phyloP scores from a whole-genome alignment of 2,329 filamentous ascomycete genomes.

The Fusarium pininemorale region DNA sequence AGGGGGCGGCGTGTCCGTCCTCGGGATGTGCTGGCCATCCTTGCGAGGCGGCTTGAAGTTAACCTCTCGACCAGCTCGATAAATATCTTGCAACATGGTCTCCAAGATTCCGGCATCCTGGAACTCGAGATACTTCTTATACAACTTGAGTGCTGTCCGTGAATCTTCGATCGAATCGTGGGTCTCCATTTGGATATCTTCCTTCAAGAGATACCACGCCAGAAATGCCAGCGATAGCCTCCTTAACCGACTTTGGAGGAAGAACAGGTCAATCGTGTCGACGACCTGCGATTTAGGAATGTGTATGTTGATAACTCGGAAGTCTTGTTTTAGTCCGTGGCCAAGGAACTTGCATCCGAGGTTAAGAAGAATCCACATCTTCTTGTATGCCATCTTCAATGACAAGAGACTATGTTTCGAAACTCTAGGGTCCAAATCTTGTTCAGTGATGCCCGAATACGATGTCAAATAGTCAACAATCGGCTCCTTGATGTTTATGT shows the following conservation, averaged over 20 bases:
- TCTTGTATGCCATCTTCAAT: conserved; percentile 95
- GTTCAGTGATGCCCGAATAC: conserved; percentile 88
- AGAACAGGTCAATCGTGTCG: conserved; percentile 93
- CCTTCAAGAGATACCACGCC: conserved; percentile 88
- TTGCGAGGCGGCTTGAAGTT: conserved; percentile 62
- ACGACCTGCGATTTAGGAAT: conserved; percentile 90
- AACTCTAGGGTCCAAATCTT: conserved; percentile 82
- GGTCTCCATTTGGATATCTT: conserved; percentile 90
- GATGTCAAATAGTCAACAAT: conserved; percentile 96
- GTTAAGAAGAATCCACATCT: conserved; percentile 95
- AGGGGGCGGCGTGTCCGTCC: conserved; percentile 66
- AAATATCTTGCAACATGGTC: conserved; percentile 87
- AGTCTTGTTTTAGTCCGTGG: conserved; percentile 93
- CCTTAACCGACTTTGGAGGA: conserved; percentile 80
- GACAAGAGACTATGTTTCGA: conserved; percentile 85
- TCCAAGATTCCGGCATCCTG: conserved; percentile 85
- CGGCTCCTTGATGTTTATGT: conserved; percentile 88
- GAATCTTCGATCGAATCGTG: conserved; percentile 98
- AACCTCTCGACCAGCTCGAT: conserved; percentile 61
- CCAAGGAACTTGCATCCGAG: conserved; percentile 93
- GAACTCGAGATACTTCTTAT: conserved; percentile 89
- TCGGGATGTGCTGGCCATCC: conserved; percentile 55
- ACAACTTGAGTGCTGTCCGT: conserved; percentile 87
- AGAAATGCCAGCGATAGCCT: conserved; percentile 91
- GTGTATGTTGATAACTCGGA: conserved; percentile 97